Conservation (phyloP, 2,329 filamentous ascomycete genomes). For the Exophiala phaeomuriformis region DNA sequence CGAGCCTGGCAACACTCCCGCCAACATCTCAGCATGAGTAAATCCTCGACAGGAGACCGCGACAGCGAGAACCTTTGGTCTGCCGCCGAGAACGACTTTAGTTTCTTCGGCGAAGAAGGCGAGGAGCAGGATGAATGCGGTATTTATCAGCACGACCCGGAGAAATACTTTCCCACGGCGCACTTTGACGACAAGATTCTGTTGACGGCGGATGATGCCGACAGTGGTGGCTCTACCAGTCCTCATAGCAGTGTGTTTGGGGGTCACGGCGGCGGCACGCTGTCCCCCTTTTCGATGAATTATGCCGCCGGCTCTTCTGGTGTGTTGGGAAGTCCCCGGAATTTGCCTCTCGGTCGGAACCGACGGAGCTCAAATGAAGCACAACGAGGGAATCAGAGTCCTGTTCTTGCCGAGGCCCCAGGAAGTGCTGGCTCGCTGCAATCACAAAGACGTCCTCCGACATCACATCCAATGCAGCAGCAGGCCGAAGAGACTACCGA, state of each 20-base stretch:
- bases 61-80: conserved; percentile 55
- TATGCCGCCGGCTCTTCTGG: conserved; percentile 7
- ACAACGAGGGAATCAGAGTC: conserved; percentile 3
- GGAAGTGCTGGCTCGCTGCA: conserved; percentile 11
- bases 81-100: conserved; percentile 54
- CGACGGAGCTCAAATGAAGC: conserved; percentile 22
- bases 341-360: conserved; percentile 25
- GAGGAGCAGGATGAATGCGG: conserved; percentile 41
- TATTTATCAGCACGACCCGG: conserved; percentile 41
- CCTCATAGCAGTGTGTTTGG: conserved; percentile 13
- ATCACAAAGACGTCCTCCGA: conserved; percentile 4
- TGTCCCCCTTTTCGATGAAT: conserved; percentile 17
- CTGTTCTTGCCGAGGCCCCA: conserved; percentile 9
- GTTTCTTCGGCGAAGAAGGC: conserved; percentile 51
- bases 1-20: conserved; percentile 37
- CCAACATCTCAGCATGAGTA: conserved; percentile 42
- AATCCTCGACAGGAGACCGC: conserved; percentile 52
- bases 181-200: conserved; percentile 41
- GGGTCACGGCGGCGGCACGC: conserved; percentile 3
- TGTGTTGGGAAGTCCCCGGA: conserved; percentile 20
- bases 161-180: conserved; percentile 40
- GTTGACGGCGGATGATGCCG: conserved; percentile 31
- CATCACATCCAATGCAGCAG: conserved; percentile 12
- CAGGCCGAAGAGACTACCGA: conserved; percentile 17
- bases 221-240: conserved; percentile 12